These are phyloP conservation scores for Candida saitoana DNA, from an alignment of 805 yeast species.

Conservation along the genomic window DNA sequence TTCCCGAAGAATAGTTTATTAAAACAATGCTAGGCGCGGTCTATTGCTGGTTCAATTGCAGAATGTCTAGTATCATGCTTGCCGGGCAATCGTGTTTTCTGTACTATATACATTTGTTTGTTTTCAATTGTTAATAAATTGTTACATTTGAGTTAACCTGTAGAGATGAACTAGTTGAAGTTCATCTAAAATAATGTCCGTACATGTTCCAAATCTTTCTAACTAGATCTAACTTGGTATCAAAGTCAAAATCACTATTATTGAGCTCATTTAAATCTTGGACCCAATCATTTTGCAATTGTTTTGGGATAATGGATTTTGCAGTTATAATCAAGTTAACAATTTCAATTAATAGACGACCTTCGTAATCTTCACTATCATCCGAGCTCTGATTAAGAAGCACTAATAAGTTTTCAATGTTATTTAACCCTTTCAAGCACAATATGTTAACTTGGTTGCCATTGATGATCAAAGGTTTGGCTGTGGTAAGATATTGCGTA, in stretches of 20 bases:
- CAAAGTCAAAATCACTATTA: slow-evolving; percentile 31
- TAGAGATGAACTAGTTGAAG: neutral
- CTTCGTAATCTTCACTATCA: slow-evolving; percentile 35
- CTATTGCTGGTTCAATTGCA: neutral
- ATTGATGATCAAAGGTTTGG: slow-evolving; percentile 26
- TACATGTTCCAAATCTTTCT: slow-evolving; percentile 62
- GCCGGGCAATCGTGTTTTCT: neutral
- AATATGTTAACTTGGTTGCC: slow-evolving; percentile 32
- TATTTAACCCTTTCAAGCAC: slow-evolving; percentile 47
- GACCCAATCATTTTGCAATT: slow-evolving; percentile 50
- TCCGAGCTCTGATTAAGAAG: slow-evolving; percentile 6
- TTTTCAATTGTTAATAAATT: neutral
- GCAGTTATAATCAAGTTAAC: slow-evolving; percentile 53
- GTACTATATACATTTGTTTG: neutral
- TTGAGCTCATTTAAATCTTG: slow-evolving; percentile 61
- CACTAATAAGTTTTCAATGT: slow-evolving; percentile 51
- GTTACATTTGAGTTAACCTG: neutral
- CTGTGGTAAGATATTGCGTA: slow-evolving; percentile 32
- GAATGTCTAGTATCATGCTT: no score
- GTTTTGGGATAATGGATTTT: slow-evolving; percentile 45
- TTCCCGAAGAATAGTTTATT: slow-evolving; percentile 36
- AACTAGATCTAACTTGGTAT: slow-evolving; percentile 44
- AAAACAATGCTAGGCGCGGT: neutral
- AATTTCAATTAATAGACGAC: slow-evolving; percentile 64
- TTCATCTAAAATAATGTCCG: slow-evolving; percentile 32